Base-by-base conservation (phyloP, 352 stramenopile species). In the Phytophthora pluvialis region DNA sequence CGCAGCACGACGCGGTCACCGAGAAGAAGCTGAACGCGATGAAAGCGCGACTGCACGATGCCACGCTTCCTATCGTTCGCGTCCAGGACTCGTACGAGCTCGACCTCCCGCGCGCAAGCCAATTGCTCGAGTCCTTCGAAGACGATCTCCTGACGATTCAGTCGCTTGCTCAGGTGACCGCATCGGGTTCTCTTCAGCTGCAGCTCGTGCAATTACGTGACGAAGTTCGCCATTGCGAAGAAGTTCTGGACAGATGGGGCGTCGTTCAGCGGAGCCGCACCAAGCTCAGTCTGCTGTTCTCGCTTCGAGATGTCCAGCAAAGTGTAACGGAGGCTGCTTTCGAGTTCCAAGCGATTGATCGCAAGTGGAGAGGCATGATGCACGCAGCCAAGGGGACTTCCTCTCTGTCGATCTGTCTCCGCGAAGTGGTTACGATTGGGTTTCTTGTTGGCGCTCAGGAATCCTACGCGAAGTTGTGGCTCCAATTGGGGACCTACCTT, bases 311-410 rank as follows among this genome's bases (percentile, higher is more conserved):
- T 50, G 75, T 90, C 2, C 81, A 90, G 32, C 68, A 88, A 50
- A 83, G 73, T 54, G 80, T 90, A 1, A 66, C 56, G 9, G 73
- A 88, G 16, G 78, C 81, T 0, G 76, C 72, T 1, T 82, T 81
- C 33, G 80, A 89, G 43, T 92, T 90, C 31, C 78, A 89, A 52
- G 67, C 73, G 2, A 53, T 90, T 10, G 78, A 86, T 44, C 81
- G 83, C 5, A 92, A 92, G 40, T 92, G 83, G 83, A 75, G 73
- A 53, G 71, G 74, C 0, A 88, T 89, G 76, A 92, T 92, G 81
- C 69, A 77, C 6, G 62, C 80, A 29, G 75, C 77, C 0, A 83
- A 79, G 60, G 73, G 66, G 0, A 74, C 78, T 0, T 81, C 78
- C 3, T 85, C 72, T 21, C 60, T 92, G 5, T 71, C 72, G 1